Percentiles rank a stretch among this genome's conserved stretches.
phyloP scores from a whole-genome alignment of 2,329 filamentous ascomycete species.

The Graphiopsis chlorocephala region DNA sequence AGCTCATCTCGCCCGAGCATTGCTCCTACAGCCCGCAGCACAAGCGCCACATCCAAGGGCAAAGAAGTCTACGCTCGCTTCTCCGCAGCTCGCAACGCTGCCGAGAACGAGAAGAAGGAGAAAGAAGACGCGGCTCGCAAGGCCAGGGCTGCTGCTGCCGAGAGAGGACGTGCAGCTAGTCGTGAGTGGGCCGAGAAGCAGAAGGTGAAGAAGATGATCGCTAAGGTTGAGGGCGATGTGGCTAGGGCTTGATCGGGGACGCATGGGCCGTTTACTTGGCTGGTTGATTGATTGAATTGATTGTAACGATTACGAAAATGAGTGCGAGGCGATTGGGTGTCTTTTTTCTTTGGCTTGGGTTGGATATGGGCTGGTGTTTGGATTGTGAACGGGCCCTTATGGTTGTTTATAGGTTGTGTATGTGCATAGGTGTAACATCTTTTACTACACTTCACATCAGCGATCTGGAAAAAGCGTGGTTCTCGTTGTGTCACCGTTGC shows the following conservation, averaged over 20 bases:
- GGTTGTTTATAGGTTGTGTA: not conserved
- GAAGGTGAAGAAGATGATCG: conserved; percentile 33
- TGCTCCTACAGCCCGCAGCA: conserved; percentile 23
- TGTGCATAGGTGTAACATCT: not conserved
- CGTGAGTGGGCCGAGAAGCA: conserved; percentile 52
- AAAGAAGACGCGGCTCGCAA: conserved; percentile 50
- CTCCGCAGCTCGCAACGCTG: conserved; percentile 39
- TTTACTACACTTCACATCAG: not conserved
- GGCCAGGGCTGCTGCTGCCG: conserved; percentile 46
- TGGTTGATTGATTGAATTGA: not conserved
- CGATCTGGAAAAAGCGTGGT: too few species aligned
- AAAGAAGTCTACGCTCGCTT: conserved; percentile 48
- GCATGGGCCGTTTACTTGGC: not conserved
- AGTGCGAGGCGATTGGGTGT: not conserved
- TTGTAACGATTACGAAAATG: conserved; percentile 8
- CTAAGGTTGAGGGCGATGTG: not conserved
- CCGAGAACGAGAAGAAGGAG: conserved; percentile 41
- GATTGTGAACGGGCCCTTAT: not conserved
- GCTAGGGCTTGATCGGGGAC: not conserved
- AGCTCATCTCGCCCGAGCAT: conserved; percentile 15
- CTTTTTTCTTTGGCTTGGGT: not conserved
- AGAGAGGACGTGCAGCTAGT: conserved; percentile 43
- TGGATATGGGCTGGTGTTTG: not conserved
- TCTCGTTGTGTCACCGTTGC: too few species aligned
- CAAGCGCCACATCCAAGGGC: conserved; percentile 38